These are phyloP conservation scores for Solanum tarapatanum DNA, from an alignment of 257 asterid genomes.

Conservation along the genomic window DNA sequence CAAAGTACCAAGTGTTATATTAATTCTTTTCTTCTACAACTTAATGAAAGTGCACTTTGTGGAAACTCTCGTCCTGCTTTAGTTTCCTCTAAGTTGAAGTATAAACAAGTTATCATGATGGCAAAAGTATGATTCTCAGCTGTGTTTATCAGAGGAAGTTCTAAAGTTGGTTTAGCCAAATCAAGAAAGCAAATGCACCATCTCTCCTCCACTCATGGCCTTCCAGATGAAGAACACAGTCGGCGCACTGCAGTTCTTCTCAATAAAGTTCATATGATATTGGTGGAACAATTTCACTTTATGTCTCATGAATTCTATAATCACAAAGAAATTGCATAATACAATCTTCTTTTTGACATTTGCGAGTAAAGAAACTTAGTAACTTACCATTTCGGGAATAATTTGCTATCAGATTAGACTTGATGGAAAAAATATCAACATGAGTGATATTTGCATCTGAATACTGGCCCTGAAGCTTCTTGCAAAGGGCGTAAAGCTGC, in stretches of 20 bases:
- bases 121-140: background rate
- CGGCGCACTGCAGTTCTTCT: background rate
- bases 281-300: background rate
- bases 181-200: background rate
- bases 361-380: background rate
- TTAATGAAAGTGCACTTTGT: background rate
- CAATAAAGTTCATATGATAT: background rate
- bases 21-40: background rate
- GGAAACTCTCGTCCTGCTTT: background rate
- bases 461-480: conserved; percentile 64
- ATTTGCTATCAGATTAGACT: conserved; percentile 70
- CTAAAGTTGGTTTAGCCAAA: background rate
- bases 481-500: conserved; percentile 65
- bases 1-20: background rate
- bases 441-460: conserved; percentile 55
- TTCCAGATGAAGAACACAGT: background rate
- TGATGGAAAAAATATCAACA: conserved; percentile 68
- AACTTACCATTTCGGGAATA: conserved; percentile 66
- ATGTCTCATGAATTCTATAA: background rate
- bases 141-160: background rate
- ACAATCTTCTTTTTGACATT: background rate
- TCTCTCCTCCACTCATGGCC: background rate
- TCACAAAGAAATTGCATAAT: background rate
- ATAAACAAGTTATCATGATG: background rate
- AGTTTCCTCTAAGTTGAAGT: background rate